Evolutionary conservation across 495 filamentous ascomycete species (phyloP).

Genomic region (Antarctomyces pellizariae): DNA sequence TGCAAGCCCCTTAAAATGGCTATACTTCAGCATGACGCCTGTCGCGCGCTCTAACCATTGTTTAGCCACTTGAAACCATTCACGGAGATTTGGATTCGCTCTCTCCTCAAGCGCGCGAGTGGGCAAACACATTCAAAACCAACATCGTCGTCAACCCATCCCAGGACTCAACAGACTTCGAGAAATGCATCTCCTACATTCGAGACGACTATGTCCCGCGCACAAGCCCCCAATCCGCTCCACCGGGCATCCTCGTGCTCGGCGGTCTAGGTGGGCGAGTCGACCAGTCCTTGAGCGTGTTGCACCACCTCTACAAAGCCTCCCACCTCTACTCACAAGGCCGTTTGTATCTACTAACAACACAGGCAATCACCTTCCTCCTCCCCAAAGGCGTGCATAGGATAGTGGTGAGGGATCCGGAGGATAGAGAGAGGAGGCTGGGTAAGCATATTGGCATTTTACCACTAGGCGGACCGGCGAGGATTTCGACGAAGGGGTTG

Average conservation of each 20-base stretch:
- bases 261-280: slow-evolving; percentile 75
- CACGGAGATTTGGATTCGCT: slow-evolving; percentile 89
- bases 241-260: slow-evolving; percentile 35
- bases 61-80: slow-evolving; percentile 40
- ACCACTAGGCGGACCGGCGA: slow-evolving; percentile 46
- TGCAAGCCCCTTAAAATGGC: too few species aligned
- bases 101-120: too few species aligned
- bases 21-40: slow-evolving; percentile 1
- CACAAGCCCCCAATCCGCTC: slow-evolving; percentile 7
- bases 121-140: slow-evolving; percentile 32
- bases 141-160: slow-evolving; percentile 41
- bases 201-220: slow-evolving; percentile 10
- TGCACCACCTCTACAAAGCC: slow-evolving; percentile 45
- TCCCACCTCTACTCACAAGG: slow-evolving; percentile 19
- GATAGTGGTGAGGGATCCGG: slow-evolving; percentile 33
- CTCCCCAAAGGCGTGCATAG: slow-evolving; percentile 40
- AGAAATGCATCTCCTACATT: slow-evolving; percentile 30
- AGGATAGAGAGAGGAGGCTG: slow-evolving; percentile 17
- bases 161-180: too few species aligned
- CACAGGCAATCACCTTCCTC: slow-evolving; percentile 59
- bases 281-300: slow-evolving; percentile 72
- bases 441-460: slow-evolving; percentile 61
- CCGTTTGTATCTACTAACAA: slow-evolving; percentile 47
- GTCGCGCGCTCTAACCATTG: slow-evolving; percentile 11
- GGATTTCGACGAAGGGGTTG: slow-evolving; percentile 54